phyloP scores from a whole-genome alignment of 345 rosid genomes.

The Nasturtium officinale region DNA sequence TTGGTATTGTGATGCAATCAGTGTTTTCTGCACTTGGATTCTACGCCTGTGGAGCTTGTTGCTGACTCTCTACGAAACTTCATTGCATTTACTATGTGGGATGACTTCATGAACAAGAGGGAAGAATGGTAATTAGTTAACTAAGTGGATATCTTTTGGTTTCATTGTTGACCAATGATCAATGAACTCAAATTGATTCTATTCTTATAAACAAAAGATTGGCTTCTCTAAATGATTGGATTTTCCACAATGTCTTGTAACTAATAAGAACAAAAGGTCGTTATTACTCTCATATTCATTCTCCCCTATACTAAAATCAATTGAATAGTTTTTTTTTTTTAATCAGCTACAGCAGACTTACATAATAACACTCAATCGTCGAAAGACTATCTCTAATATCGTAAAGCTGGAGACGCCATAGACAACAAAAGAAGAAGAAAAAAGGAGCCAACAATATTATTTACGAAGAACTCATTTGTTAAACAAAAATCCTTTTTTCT shows the following conservation, averaged over 20 bases:
- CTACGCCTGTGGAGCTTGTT: conserved; percentile 52
- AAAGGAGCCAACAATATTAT: conserved; percentile 29
- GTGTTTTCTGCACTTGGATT: conserved; percentile 46
- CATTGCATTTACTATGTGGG: conserved; percentile 71
- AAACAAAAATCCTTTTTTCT: conserved; percentile 64
- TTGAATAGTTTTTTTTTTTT: not conserved
- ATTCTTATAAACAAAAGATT: conserved; percentile 14
- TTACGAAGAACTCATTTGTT: conserved; percentile 49
- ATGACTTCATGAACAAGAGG: conserved; percentile 72
- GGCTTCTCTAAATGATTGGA: not conserved
- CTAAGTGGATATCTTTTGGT: not conserved
- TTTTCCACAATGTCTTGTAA: not conserved
- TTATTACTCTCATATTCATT: not conserved
- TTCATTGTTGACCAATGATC: too few relatives aligned
- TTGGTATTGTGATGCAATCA: conserved; percentile 7
- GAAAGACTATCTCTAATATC: conserved; percentile 34
- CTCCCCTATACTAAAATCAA: conserved; percentile 30
- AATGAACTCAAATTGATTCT: not conserved
- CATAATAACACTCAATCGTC: conserved; percentile 26
- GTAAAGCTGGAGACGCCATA: conserved; percentile 25
- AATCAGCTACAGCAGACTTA: conserved; percentile 30
- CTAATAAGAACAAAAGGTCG: not conserved
- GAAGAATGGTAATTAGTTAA: conserved; percentile 54
- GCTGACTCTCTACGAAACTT: conserved; percentile 61
- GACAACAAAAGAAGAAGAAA: not conserved